A percentile compares a stretch with the other conserved stretches of the same genome.
Conservation (phyloP, 768 basidiomycete genomes). For the Favolaschia claudopus region DNA sequence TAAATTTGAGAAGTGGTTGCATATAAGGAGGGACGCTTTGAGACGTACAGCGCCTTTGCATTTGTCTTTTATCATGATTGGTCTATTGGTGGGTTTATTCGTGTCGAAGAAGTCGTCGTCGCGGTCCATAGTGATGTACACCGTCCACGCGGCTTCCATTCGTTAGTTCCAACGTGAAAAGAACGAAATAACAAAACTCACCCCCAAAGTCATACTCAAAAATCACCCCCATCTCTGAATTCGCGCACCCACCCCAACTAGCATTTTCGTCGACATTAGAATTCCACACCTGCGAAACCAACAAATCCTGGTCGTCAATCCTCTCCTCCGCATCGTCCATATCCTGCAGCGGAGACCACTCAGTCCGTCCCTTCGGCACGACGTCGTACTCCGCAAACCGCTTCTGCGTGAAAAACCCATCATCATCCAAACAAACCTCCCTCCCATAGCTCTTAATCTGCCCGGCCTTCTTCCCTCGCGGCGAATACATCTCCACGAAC, state of each 20-base stretch:
- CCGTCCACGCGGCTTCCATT: background rate
- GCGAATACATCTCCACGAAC: conserved; percentile 3
- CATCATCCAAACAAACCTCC: background rate
- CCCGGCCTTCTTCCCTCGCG: conserved; percentile 7
- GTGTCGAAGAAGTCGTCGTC: conserved; percentile 2
- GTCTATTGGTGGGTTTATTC: background rate
- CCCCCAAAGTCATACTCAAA: conserved; percentile 13
- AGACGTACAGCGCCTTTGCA: conserved; percentile 9
- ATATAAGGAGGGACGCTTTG: background rate
- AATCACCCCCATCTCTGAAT: conserved; percentile 1
- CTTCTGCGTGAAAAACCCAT: background rate
- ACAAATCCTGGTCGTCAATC: conserved; percentile 6
- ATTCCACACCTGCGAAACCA: conserved; percentile 13
- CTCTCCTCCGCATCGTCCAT: background rate
- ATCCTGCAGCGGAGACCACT: background rate
- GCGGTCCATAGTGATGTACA: conserved; percentile 9
- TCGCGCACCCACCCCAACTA: conserved; percentile 1
- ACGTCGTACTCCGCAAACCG: conserved; percentile 12
- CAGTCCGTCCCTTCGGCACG: background rate
- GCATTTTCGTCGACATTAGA: background rate
- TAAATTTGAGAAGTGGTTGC: background rate
- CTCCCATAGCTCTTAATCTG: conserved; percentile 8
- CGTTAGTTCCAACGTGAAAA: background rate
- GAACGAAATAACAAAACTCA: background rate
- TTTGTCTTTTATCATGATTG: background rate